Conservation (phyloP, 495 filamentous ascomycete genomes). For the Ramalina intermedia region DNA sequence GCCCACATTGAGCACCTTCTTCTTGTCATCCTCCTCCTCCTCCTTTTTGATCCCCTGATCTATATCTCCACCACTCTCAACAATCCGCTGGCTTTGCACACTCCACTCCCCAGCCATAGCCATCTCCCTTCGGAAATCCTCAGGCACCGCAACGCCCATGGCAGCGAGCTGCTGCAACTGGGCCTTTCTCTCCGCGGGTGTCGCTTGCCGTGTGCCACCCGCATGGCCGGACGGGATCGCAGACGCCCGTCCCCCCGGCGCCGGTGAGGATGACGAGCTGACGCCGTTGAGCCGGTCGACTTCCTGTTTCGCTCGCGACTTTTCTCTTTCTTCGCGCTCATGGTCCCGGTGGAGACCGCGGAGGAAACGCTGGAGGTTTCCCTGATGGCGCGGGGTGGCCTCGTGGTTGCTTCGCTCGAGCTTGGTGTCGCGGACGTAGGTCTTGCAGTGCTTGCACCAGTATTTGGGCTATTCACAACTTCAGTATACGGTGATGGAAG, state of each 20-base stretch:
- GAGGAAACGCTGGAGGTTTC: conserved; percentile 75
- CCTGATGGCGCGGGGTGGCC: conserved; percentile 75
- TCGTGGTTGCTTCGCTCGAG: conserved; percentile 87
- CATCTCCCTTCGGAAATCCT: conserved; percentile 63
- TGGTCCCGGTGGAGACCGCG: conserved; percentile 72
- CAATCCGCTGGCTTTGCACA: conserved; percentile 43
- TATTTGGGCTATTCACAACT: conserved; percentile 48
- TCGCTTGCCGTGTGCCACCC: conserved; percentile 23
- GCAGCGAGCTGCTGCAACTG: conserved; percentile 79
- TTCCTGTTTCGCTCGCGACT: conserved; percentile 69
- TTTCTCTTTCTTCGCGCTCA: conserved; percentile 62
- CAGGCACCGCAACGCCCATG: conserved; percentile 75
- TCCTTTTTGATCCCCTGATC: conserved; percentile 15
- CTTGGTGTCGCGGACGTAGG: conserved; percentile 81
- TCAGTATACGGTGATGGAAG: conserved; percentile 7
- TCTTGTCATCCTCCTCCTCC: conserved; percentile 26
- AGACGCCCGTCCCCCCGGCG: conserved; percentile 10
- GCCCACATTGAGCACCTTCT: conserved; percentile 30
- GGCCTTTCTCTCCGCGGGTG: conserved; percentile 57
- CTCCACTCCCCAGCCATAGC: conserved; percentile 88
- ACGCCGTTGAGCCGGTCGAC: conserved; percentile 75
- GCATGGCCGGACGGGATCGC: conserved; percentile 10
- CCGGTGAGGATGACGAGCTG: conserved; percentile 23
- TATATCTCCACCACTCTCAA: conserved; percentile 17
- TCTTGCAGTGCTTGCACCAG: conserved; percentile 96